These are phyloP conservation scores for Suhomyces bribrorum DNA, from an alignment of 1,139 yeast species.

Conservation along the genomic window DNA sequence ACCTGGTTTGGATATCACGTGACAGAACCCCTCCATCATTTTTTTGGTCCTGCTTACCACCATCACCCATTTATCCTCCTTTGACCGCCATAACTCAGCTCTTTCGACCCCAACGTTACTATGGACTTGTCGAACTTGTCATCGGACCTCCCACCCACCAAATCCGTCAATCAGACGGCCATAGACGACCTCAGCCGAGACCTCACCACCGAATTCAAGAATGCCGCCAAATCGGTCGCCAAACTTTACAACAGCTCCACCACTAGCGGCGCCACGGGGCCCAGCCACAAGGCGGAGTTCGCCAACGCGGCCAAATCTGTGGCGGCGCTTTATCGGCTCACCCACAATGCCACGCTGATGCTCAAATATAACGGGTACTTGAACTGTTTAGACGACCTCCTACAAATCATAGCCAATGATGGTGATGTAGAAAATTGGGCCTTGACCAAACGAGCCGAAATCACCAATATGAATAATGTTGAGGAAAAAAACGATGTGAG, in stretches of 20 bases:
- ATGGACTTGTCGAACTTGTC: conserved; percentile 64
- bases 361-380: conserved; percentile 56
- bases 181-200: conserved; percentile 47
- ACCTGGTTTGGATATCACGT: neutral
- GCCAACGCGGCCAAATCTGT: conserved; percentile 66
- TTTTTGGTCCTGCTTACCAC: neutral
- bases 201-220: conserved; percentile 42
- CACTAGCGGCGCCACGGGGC: conserved; percentile 14
- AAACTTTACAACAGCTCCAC: conserved; percentile 37
- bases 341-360: conserved; percentile 46
- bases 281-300: conserved; percentile 47
- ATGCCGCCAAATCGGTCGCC: conserved; percentile 49
- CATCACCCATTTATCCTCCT: neutral
- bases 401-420: conserved; percentile 46
- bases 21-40: neutral
- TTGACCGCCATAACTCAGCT: too few species aligned
- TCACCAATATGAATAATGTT: conserved; percentile 27
- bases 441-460: conserved; percentile 48
- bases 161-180: conserved; percentile 45
- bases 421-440: conserved; percentile 59
- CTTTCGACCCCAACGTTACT: too few species aligned
- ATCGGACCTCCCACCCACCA: conserved; percentile 50
- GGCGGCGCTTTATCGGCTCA: conserved; percentile 58
- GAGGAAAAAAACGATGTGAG: conserved; percentile 4
- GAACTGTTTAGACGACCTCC: conserved; percentile 56